Conservation (phyloP, 352 stramenopile species). For the Phytophthora megakarya region DNA sequence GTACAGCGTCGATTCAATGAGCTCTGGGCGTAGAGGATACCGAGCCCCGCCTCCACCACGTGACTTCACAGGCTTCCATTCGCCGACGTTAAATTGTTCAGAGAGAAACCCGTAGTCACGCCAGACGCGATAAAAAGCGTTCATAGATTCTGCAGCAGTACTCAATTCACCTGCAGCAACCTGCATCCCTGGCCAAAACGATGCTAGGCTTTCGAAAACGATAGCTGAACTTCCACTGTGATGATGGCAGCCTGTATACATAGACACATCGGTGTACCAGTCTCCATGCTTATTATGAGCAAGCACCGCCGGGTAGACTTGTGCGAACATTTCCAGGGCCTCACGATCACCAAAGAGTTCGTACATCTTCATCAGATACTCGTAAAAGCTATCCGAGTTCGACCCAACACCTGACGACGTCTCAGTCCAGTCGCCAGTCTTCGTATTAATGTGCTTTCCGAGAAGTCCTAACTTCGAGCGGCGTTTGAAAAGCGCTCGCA, state of each 20-base stretch:
- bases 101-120: slow-evolving; percentile 95
- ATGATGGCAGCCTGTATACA: slow-evolving; percentile 75
- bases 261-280: slow-evolving; percentile 87
- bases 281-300: slow-evolving; percentile 79
- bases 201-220: slow-evolving; percentile 89
- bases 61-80: slow-evolving; percentile 72
- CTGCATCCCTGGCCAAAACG: slow-evolving; percentile 98
- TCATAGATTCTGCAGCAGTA: slow-evolving; percentile 86
- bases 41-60: slow-evolving; percentile 44
- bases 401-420: slow-evolving; percentile 81
- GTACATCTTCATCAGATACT: slow-evolving; percentile 98
- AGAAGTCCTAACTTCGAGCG: slow-evolving; percentile 88
- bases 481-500: slow-evolving; percentile 78
- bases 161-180: slow-evolving; percentile 91
- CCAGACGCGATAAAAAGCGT: slow-evolving; percentile 95
- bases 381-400: slow-evolving; percentile 98
- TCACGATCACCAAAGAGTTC: slow-evolving; percentile 93
- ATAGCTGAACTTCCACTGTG: slow-evolving; percentile 40
- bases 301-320: slow-evolving; percentile 71
- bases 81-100: slow-evolving; percentile 94
- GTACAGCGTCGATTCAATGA: slow-evolving; percentile 98
- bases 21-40: slow-evolving; percentile 96
- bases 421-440: slow-evolving; percentile 87
- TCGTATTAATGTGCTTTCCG: slow-evolving; percentile 96
- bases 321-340: slow-evolving; percentile 92